A percentile compares a stretch with the other conserved stretches of the same genome.
Conservation (phyloP, 1,139 yeast species). For the Saccharomyces hybrid region DNA sequence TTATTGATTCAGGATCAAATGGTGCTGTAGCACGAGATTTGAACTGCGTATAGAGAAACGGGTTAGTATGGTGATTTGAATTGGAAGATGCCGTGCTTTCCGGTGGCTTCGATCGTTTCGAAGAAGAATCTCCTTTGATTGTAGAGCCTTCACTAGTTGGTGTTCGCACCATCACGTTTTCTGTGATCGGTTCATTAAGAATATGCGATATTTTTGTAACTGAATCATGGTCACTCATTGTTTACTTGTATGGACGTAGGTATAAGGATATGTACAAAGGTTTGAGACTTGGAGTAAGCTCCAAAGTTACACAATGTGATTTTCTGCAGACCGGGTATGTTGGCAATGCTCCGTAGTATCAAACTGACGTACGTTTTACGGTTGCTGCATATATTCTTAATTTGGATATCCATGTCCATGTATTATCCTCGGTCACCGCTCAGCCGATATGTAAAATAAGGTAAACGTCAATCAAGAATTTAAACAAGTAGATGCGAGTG, state of each 20-base stretch:
- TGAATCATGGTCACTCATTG: conserved; percentile 1
- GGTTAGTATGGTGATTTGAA: conserved; percentile 36
- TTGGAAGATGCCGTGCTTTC: conserved; percentile 1
- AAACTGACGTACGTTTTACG: not conserved
- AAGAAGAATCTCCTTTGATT: not conserved
- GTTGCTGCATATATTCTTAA: too few species aligned
- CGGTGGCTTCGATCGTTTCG: not conserved
- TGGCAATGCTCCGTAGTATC: not conserved
- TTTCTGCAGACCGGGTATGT: not conserved
- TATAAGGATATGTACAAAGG: not conserved
- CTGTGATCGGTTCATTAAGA: conserved; percentile 3
- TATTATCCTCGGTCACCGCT: too few species aligned
- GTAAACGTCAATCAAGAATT: too few species aligned
- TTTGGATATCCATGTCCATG: too few species aligned
- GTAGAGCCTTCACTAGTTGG: not conserved
- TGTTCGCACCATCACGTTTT: not conserved
- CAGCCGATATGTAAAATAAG: too few species aligned
- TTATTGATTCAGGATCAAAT: conserved; percentile 10
- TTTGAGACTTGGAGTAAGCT: not conserved
- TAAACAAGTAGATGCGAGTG: too few species aligned
- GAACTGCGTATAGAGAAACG: conserved; percentile 40
- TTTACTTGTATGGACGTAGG: not conserved
- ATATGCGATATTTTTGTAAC: conserved; percentile 7
- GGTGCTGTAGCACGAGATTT: conserved; percentile 39
- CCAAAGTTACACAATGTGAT: not conserved